Conservation (phyloP, 1,284 basidiomycete genomes). For the Leccinum pachyderme region DNA sequence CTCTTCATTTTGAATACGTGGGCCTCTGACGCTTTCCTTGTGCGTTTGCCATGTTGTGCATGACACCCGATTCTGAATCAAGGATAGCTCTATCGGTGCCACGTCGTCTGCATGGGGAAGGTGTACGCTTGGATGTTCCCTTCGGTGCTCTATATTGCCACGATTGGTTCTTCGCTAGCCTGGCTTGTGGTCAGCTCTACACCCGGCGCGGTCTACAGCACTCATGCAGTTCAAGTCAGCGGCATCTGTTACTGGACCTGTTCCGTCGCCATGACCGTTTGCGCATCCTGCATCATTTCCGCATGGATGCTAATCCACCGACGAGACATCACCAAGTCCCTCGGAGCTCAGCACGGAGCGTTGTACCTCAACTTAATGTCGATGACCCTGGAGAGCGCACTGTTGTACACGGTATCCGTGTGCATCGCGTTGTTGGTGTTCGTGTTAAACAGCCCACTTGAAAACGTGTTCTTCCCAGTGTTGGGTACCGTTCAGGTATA, state of each 20-base stretch:
- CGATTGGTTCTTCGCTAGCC: constrained; percentile 15
- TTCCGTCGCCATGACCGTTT: constrained; percentile 16
- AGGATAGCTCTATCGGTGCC: constrained; percentile 26
- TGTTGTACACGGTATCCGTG: constrained; percentile 19
- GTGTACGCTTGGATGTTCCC: constrained; percentile 1
- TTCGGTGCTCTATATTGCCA: constrained; percentile 16
- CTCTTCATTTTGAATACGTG: constrained; percentile 26
- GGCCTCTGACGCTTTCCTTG: constrained; percentile 25
- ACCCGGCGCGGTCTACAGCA: constrained; percentile 16
- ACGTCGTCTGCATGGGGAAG: constrained; percentile 20
- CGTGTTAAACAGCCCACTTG: constrained; percentile 15
- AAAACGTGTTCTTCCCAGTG: constrained; percentile 19
- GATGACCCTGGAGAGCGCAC: constrained; percentile 27
- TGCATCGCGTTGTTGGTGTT: constrained; percentile 16
- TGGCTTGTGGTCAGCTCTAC: constrained; percentile 12
- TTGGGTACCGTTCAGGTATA: constrained; percentile 23
- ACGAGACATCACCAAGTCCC: constrained; percentile 2
- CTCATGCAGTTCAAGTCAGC: constrained; percentile 11
- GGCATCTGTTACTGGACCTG: constrained; percentile 17
- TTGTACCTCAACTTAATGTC: constrained; percentile 25
- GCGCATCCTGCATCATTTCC: constrained; percentile 16
- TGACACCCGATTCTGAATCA: not conserved
- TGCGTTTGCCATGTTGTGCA: constrained; percentile 3
- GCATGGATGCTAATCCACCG: constrained; percentile 18
- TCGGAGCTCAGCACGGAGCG: constrained; percentile 12